phyloP scores from a whole-genome alignment of 768 basidiomycete species.

The Suillus subalutaceus region DNA sequence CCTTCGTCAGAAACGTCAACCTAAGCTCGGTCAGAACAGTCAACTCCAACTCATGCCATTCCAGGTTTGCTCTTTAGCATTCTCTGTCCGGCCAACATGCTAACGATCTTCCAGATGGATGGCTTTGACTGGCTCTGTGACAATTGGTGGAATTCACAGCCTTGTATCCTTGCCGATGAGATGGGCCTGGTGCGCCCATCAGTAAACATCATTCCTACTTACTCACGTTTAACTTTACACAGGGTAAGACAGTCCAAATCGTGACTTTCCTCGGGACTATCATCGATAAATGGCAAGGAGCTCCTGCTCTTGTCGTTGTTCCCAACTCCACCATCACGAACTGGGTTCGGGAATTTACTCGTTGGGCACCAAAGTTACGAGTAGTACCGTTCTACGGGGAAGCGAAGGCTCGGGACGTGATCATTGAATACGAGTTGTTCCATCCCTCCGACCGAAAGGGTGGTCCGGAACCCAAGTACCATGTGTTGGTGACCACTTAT shows the following conservation, averaged over 20 bases:
- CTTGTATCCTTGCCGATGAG: constrained; percentile 93
- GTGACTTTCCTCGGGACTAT: constrained; percentile 79
- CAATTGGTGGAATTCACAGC: constrained; percentile 87
- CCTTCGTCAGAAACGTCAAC: constrained; percentile 51
- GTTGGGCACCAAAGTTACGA: constrained; percentile 64
- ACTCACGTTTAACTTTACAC: constrained; percentile 9
- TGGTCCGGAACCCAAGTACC: constrained; percentile 66
- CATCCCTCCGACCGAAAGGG: constrained; percentile 49
- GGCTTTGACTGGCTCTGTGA: constrained; percentile 85
- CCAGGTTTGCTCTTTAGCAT: constrained; percentile 54
- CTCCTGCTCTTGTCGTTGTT: constrained; percentile 87
- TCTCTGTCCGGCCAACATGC: not conserved
- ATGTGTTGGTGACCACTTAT: constrained; percentile 93
- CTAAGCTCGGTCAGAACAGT: constrained; percentile 67
- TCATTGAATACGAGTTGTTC: constrained; percentile 80
- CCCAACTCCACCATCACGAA: constrained; percentile 96
- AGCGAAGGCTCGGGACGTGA: constrained; percentile 73
- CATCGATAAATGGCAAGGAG: constrained; percentile 55
- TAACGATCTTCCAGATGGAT: constrained; percentile 53
- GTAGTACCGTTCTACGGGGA: constrained; percentile 91
- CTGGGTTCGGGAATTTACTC: constrained; percentile 93
- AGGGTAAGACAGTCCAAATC: constrained; percentile 95
- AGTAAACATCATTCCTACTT: constrained; percentile 10
- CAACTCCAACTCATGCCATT: constrained; percentile 82
- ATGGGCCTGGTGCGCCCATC: constrained; percentile 79